Conservation (phyloP, 345 rosid genomes). For the Syzygium jambos region DNA sequence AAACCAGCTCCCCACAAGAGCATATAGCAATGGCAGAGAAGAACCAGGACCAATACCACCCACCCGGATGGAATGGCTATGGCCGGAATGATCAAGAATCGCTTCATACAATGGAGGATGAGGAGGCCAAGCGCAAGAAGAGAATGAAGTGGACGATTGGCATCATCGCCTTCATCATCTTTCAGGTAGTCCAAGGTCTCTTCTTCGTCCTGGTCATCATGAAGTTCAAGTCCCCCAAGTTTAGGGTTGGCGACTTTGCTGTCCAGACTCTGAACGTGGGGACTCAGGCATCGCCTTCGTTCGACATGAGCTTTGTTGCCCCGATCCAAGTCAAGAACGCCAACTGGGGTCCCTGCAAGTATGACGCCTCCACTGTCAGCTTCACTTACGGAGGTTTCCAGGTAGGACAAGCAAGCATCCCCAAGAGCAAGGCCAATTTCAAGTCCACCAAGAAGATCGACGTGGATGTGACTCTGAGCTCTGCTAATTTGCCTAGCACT, state of each 20-base stretch:
- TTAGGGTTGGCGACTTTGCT: not conserved
- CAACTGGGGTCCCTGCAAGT: conserved; percentile 13
- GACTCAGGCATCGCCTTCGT: not conserved
- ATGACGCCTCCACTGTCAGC: not conserved
- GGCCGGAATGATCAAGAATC: conserved; percentile 2
- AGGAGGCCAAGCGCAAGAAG: conserved; percentile 13
- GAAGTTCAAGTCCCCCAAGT: conserved; percentile 17
- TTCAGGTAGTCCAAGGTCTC: conserved; percentile 10
- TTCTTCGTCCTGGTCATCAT: conserved; percentile 9
- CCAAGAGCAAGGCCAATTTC: conserved; percentile 9
- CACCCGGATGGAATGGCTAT: not conserved
- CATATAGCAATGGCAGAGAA: not conserved
- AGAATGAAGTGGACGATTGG: conserved; percentile 9
- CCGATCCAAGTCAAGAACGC: conserved; percentile 12
- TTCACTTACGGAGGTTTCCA: conserved; percentile 1
- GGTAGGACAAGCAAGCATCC: conserved; percentile 1
- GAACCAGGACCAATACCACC: not conserved
- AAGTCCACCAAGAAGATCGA: conserved; percentile 8
- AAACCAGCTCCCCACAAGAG: not conserved
- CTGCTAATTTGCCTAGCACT: not conserved
- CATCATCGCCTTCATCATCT: conserved; percentile 10
- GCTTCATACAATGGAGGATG: not conserved
- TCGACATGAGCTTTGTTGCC: not conserved
- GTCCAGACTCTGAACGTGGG: not conserved
- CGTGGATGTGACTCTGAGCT: not conserved